Evolutionary conservation across 2,329 filamentous ascomycete species (phyloP).

Genomic region (Penicillium sp.): DNA sequence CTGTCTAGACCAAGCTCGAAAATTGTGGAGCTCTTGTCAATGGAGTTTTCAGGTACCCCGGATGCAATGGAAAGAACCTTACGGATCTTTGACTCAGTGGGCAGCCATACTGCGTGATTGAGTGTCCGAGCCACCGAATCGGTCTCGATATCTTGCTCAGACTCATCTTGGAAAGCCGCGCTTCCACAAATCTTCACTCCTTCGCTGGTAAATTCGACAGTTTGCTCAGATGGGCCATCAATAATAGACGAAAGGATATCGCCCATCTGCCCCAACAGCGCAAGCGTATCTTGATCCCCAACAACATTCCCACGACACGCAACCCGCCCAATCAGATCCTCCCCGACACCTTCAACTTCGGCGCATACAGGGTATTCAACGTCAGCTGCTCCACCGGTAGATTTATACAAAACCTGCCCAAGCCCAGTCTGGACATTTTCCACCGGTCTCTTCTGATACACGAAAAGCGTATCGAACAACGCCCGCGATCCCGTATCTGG

Average conservation of each 20-base stretch:
- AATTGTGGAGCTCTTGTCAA: slow-evolving; percentile 62
- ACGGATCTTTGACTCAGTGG: slow-evolving; percentile 43
- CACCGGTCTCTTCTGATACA: slow-evolving; percentile 59
- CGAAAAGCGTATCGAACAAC: slow-evolving; percentile 66
- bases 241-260: slow-evolving; percentile 58
- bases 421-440: slow-evolving; percentile 10
- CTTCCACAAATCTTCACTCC: slow-evolving; percentile 65
- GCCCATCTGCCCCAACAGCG: slow-evolving; percentile 61
- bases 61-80: slow-evolving; percentile 57
- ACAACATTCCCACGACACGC: slow-evolving; percentile 64
- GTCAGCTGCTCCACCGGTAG: slow-evolving; percentile 61
- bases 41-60: slow-evolving; percentile 55
- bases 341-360: slow-evolving; percentile 66
- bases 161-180: slow-evolving; percentile 16
- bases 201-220: slow-evolving; percentile 54
- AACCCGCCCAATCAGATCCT: slow-evolving; percentile 65
- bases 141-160: slow-evolving; percentile 2
- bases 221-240: slow-evolving; percentile 45
- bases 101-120: slow-evolving; percentile 27
- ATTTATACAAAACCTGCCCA: slow-evolving; percentile 54
- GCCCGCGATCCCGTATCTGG: slow-evolving; percentile 44
- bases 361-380: slow-evolving; percentile 80
- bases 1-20: slow-evolving; percentile 89
- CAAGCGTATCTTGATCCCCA: slow-evolving; percentile 45
- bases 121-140: neutral